Conservation (phyloP, 371 early-diverging fungal species). For the Mortierella sp. region DNA sequence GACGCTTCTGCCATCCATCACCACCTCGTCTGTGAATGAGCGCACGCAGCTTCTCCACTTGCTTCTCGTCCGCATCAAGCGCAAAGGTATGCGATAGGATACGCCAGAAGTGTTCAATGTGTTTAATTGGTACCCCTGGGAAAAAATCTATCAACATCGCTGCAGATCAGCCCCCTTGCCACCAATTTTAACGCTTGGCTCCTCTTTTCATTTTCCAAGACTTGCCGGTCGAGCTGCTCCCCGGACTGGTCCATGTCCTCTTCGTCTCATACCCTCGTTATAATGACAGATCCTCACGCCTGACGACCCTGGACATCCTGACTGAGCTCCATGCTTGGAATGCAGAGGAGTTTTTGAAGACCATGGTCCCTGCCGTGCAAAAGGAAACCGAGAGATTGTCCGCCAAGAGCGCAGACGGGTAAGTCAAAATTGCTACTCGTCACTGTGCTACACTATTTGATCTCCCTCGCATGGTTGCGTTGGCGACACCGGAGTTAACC, state of each 20-base stretch:
- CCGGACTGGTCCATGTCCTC: slow-evolving; percentile 66
- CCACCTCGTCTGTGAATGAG: slow-evolving; percentile 64
- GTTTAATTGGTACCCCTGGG: not conserved
- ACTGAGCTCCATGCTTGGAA: slow-evolving; percentile 74
- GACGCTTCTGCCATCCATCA: slow-evolving; percentile 64
- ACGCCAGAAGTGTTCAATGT: not conserved
- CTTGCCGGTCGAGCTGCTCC: slow-evolving; percentile 68
- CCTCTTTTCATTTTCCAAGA: slow-evolving; percentile 52
- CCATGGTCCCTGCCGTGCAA: slow-evolving; percentile 65
- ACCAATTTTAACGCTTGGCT: slow-evolving; percentile 4
- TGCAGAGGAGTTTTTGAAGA: slow-evolving; percentile 66
- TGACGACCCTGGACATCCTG: slow-evolving; percentile 69
- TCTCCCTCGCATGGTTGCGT: not conserved
- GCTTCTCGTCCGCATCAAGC: slow-evolving; percentile 67
- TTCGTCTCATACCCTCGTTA: slow-evolving; percentile 75
- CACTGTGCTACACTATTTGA: not conserved
- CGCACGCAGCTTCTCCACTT: slow-evolving; percentile 70
- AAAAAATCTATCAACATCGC: not conserved
- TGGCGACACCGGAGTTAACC: not conserved
- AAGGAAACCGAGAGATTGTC: slow-evolving; percentile 68
- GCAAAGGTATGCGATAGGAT: slow-evolving; percentile 68
- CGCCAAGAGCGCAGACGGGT: slow-evolving; percentile 69
- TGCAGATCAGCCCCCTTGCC: not conserved
- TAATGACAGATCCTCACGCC: slow-evolving; percentile 72
- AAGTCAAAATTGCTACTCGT: not conserved